Conservation (phyloP, 2,329 filamentous ascomycete genomes). For the Sclerotinia nivalis region DNA sequence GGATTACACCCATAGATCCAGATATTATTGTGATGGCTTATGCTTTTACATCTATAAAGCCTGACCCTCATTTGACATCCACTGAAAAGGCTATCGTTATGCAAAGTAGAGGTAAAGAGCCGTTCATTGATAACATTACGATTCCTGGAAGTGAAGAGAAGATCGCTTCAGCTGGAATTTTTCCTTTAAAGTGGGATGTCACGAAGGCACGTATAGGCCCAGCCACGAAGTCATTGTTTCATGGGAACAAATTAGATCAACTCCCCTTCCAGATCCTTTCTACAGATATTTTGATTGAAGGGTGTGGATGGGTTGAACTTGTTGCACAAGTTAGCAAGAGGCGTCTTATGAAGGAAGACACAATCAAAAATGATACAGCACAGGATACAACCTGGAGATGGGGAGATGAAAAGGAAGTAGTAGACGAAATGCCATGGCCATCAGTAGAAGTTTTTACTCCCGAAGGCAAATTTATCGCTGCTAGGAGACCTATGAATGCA, state of each 20-base stretch:
- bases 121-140: slow-evolving; percentile 64
- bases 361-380: not conserved
- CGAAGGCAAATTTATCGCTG: slow-evolving; percentile 74
- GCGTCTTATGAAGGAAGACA: slow-evolving; percentile 36
- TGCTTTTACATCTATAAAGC: slow-evolving; percentile 76
- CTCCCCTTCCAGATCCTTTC: slow-evolving; percentile 80
- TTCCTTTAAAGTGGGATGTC: slow-evolving; percentile 77
- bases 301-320: slow-evolving; percentile 90
- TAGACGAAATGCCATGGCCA: slow-evolving; percentile 54
- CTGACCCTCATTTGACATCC: slow-evolving; percentile 65
- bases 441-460: slow-evolving; percentile 84
- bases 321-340: slow-evolving; percentile 73
- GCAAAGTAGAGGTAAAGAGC: slow-evolving; percentile 62
- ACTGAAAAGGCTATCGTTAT: slow-evolving; percentile 78
- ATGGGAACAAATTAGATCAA: slow-evolving; percentile 62
- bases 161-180: slow-evolving; percentile 71
- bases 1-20: slow-evolving; percentile 74
- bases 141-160: slow-evolving; percentile 56
- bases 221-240: slow-evolving; percentile 63
- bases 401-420: slow-evolving; percentile 8
- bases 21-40: slow-evolving; percentile 74
- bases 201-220: slow-evolving; percentile 77
- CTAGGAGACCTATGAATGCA: slow-evolving; percentile 68
- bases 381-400: not conserved
- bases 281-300: slow-evolving; percentile 85